phyloP scores from a whole-genome alignment of 2,329 filamentous ascomycete genomes.

The Macrophomina phaseolina region DNA sequence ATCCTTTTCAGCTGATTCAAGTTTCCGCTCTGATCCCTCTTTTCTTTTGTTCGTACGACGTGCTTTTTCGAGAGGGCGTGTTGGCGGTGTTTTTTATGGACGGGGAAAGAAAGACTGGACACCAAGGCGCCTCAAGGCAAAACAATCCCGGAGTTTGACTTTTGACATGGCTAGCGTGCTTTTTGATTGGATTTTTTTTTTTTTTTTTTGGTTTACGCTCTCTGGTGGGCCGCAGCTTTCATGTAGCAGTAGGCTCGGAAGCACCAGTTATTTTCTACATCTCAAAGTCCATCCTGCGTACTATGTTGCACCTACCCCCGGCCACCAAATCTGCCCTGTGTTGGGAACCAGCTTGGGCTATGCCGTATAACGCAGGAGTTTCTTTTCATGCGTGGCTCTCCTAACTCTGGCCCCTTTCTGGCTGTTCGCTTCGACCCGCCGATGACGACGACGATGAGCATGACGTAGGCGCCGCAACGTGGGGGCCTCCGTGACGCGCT shows the following conservation, averaged over 20 bases:
- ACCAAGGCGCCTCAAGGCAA: slow-evolving; percentile 20
- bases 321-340: no score
- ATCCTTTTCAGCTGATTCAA: background rate
- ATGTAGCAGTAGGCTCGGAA: slow-evolving; percentile 19
- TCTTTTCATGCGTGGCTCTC: no score
- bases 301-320: no score
- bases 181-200: background rate
- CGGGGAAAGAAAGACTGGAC: slow-evolving; percentile 7
- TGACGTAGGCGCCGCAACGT: no score
- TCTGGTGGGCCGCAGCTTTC: background rate
- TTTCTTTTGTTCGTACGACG: background rate
- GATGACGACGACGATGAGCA: no score
- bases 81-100: background rate
- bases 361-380: no score
- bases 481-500: no score
- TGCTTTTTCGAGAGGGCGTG: background rate
- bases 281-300: no score
- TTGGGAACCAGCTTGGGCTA: no score
- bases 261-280: background rate
- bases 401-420: no score
- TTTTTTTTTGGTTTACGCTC: no score
- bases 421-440: no score
- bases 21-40: background rate
- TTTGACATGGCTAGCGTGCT: background rate
- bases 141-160: background rate